Base-by-base conservation (phyloP, 2,329 filamentous ascomycete species). In the Fusarium penzigii region DNA sequence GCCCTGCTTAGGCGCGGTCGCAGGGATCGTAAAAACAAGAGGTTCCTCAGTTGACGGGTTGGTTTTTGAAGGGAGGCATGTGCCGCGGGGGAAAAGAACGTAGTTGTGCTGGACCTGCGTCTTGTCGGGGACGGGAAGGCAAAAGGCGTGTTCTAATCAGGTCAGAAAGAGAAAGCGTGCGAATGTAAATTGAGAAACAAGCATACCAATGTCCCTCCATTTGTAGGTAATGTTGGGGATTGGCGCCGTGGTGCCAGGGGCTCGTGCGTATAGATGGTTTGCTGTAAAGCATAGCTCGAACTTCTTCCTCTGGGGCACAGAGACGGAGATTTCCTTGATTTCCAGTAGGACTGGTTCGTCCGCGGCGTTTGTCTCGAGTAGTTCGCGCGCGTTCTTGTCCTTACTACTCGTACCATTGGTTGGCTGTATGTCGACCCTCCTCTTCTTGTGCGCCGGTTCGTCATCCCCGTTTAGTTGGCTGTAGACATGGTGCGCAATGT, bases 301-400 rank as follows among this genome's bases (percentile, higher is more conserved):
- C 69, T 88, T 89, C 71, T 88, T 89, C 56, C 86, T 77, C 70
- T 85, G 83, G 0, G 86, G 86, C 5, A 87, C 77, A 1, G 83
- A 81, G n/a, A 88, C 76, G 0, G 84, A 88, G 17, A 88, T 84
- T 42, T 87, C 85, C 67, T 84, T 85, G 53, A 88, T 75, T 57
- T 81, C 81, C 16, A 87, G 72, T 25, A 86, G 68, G 0, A 86
- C 70, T 7, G 74, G 62, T 59, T 86, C 83, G 6, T 74, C 70
- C 2, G 73, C 72, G 1, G 79, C 75, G 45, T 75, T 75, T 20
- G 69, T 52, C 17, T 55, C 46, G 38, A 44, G 34, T 57, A 57
- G 47, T 48, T 55, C 60, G 42, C 61, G 64, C 40, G 63, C 50
- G 14, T 48, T 54, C 47, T 58, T 48, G 51, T 56, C 53, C 46